Conservation (phyloP, 1,284 basidiomycete species). For the Apiotrichum laibachii region DNA sequence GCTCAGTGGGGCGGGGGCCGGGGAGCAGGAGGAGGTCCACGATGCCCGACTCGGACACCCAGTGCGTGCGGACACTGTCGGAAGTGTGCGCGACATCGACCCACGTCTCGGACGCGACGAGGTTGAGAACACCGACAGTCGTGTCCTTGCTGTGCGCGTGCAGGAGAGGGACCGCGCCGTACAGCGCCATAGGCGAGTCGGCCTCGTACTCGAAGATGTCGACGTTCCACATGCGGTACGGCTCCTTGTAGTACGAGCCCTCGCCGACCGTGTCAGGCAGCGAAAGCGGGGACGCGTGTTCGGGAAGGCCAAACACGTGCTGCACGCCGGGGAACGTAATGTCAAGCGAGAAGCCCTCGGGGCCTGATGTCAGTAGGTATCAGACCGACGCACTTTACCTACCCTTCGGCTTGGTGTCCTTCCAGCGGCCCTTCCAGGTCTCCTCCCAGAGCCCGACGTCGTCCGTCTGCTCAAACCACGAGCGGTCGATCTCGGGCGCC, state of each 20-base stretch:
- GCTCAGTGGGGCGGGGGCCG: slow-evolving; percentile 73
- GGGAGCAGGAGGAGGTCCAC: slow-evolving; percentile 92
- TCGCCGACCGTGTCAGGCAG: slow-evolving; percentile 68
- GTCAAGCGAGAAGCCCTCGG: slow-evolving; percentile 89
- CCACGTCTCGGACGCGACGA: slow-evolving; percentile 92
- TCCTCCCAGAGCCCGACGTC: slow-evolving; percentile 83
- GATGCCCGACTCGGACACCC: slow-evolving; percentile 95
- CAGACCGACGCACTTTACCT: slow-evolving; percentile 8
- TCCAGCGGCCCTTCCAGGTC: slow-evolving; percentile 70
- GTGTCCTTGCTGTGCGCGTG: slow-evolving; percentile 80
- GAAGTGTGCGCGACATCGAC: slow-evolving; percentile 76
- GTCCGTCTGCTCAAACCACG: slow-evolving; percentile 82
- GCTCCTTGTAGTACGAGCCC: slow-evolving; percentile 72
- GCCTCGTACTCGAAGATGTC: slow-evolving; percentile 97
- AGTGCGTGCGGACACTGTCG: slow-evolving; percentile 74
- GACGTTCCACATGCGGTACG: slow-evolving; percentile 91
- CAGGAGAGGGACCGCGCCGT: slow-evolving; percentile 87
- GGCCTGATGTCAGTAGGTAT: slow-evolving; percentile 58
- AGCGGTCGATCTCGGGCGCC: slow-evolving; percentile 57
- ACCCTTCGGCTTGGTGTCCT: slow-evolving; percentile 95
- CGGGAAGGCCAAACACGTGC: slow-evolving; percentile 91
- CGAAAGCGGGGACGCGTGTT: slow-evolving; percentile 88
- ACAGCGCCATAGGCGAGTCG: slow-evolving; percentile 86
- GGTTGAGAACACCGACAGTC: slow-evolving; percentile 87
- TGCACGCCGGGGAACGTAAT: slow-evolving; percentile 87